Evolutionary conservation across 2,329 filamentous ascomycete species (phyloP), one percentile per base, ranked within the genome.

Genomic region (Monosporascus sp.): DNA sequence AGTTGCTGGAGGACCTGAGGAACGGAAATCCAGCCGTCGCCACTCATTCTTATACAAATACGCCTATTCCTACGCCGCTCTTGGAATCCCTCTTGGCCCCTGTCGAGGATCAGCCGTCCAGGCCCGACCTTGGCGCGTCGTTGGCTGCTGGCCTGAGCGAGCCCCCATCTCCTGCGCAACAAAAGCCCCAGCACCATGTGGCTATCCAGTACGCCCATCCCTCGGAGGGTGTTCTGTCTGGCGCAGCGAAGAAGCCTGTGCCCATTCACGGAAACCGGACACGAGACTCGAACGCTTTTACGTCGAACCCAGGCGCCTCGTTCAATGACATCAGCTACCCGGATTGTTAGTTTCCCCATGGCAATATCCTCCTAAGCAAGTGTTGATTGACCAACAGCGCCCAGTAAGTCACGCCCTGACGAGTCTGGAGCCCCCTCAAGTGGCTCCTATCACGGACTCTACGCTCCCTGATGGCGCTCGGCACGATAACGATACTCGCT

Each of bases 321-420:
- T 26, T 51, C 51, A 59, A 66, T 54, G 60, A 68, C 50, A 60
- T 78, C 67, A 55, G 57, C 58, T 81, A 80, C 70, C 75, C 81
- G 65, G 75, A 81, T 72, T 68, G 83, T 86, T 68, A 64, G 78
- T 73, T 46, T 26, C 40, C 18, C 15, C 37, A 20, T 26, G 47
- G 20, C 45, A 37, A 35, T 3, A 11, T 7, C 50, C 20, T 15
- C n/a, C 11, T 20, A 55, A 47, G 58, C 64, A 61, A 56, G 57
- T 75, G 83, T 46, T 88, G 79, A 89, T 82, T 82, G 76, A 85
- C 77, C 60, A 53, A 61, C 56, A 88, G 85, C 78, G 74, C 69
- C 69, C 84, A 89, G 86, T 80, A 71, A 84, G 74, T 64, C 74
- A 68, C 18, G 72, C 72, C 2, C 58, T 79, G 7, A 66, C 65